Evolutionary conservation across 1,139 yeast species (phyloP).

Genomic region (Geotrichum restrictum): DNA sequence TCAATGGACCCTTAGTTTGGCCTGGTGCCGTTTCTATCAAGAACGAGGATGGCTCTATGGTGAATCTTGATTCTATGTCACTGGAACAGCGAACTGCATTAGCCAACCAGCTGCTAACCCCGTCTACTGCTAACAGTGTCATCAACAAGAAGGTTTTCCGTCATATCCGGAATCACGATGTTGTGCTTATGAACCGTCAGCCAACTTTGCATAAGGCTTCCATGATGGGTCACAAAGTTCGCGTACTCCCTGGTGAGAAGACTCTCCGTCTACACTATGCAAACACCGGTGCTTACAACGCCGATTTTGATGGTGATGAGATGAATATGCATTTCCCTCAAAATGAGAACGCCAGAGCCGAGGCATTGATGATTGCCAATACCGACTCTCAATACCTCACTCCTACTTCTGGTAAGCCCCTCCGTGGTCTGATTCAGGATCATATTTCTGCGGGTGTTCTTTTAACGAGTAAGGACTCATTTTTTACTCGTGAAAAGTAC

Average conservation of each 20-base stretch:
- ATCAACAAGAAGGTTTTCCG: slow-evolving; percentile 89
- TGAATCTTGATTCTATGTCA: slow-evolving; percentile 83
- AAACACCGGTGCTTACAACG: slow-evolving; percentile 97
- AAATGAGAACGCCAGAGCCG: slow-evolving; percentile 95
- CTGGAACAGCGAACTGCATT: slow-evolving; percentile 92
- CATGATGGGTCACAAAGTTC: slow-evolving; percentile 98
- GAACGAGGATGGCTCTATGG: slow-evolving; percentile 89
- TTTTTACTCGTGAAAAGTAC: slow-evolving; percentile 85
- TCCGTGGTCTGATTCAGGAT: slow-evolving; percentile 98
- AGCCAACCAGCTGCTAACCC: slow-evolving; percentile 92
- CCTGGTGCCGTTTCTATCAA: slow-evolving; percentile 98
- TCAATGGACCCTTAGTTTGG: slow-evolving; percentile 96
- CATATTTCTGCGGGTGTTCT: slow-evolving; percentile 98
- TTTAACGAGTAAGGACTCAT: slow-evolving; percentile 88
- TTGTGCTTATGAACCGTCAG: slow-evolving; percentile 97
- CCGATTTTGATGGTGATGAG: slow-evolving; percentile 99
- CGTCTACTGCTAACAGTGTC: slow-evolving; percentile 55
- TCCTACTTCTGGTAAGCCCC: slow-evolving; percentile 96
- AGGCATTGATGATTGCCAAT: slow-evolving; percentile 89
- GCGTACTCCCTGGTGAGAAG: slow-evolving; percentile 96
- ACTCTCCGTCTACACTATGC: slow-evolving; percentile 96
- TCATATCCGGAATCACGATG: slow-evolving; percentile 91
- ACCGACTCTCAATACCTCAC: slow-evolving; percentile 96
- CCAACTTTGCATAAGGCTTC: slow-evolving; percentile 99
- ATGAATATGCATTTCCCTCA: slow-evolving; percentile 99